A percentile compares a stretch with the other conserved stretches of the same genome.
phyloP scores from a whole-genome alignment of 2,329 filamentous ascomycete species.

The Xylaria polymorpha region DNA sequence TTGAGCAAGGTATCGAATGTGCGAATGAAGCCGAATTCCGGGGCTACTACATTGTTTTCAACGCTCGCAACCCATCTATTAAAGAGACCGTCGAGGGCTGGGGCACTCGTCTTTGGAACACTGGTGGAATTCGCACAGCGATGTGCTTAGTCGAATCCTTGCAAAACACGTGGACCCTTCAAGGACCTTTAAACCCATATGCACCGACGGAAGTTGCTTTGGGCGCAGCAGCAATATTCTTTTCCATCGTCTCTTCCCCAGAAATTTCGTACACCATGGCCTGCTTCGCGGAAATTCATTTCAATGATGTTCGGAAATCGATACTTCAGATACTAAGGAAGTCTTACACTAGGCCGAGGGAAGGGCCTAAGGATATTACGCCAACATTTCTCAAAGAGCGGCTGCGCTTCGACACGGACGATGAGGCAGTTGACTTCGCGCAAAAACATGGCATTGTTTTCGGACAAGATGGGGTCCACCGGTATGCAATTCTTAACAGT shows the following conservation, averaged over 20 bases:
- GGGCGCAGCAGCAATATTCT: conserved; percentile 65
- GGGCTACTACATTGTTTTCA: conserved; percentile 72
- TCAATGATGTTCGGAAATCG: conserved; percentile 68
- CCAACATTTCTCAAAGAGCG: conserved; percentile 65
- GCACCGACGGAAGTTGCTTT: conserved; percentile 62
- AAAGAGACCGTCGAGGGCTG: conserved; percentile 66
- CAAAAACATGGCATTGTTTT: conserved; percentile 68
- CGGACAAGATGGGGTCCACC: conserved; percentile 52
- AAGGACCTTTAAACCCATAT: conserved; percentile 66
- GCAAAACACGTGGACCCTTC: conserved; percentile 67
- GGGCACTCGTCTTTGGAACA: conserved; percentile 67
- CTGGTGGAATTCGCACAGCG: conserved; percentile 70
- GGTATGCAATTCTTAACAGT: conserved; percentile 60
- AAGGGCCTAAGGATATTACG: conserved; percentile 70
- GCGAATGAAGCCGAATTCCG: conserved; percentile 74
- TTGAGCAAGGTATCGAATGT: conserved; percentile 66
- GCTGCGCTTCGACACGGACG: conserved; percentile 74
- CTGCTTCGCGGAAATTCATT: conserved; percentile 75
- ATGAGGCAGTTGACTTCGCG: conserved; percentile 74
- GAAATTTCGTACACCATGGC: conserved; percentile 75
- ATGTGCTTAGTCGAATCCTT: conserved; percentile 69
- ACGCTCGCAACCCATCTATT: conserved; percentile 68
- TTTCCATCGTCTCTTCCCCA: conserved; percentile 67
- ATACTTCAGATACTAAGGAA: conserved; percentile 67
- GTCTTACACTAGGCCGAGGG: conserved; percentile 67